Base-by-base conservation (phyloP, 208 protist species). In the Angomonas deanei region DNA sequence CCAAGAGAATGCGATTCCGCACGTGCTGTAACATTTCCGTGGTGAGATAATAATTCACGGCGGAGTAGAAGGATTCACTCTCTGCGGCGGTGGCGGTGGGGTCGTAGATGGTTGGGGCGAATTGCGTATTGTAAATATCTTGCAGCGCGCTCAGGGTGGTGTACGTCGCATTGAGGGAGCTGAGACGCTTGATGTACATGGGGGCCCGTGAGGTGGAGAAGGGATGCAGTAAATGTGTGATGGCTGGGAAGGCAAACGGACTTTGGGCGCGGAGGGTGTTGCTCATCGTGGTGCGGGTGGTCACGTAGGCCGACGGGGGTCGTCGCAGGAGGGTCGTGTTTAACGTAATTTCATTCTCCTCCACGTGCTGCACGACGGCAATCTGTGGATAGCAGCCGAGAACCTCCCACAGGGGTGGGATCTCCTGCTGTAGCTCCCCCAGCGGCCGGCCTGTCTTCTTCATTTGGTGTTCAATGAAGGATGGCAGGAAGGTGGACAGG, bases 41-140 rank as follows among this genome's bases (percentile, higher is more conserved):
- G 34, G 66, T 36, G 19, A 33, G 54, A 21, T 84, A 62, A 13
- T 76, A 11, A n/a, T 58, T 24, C 49, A 84, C 28, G 23, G 61
- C 70, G 46, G 48, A 21, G 55, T 68, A 56, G 64, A 76, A 86
- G 30, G 36, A 28, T 19, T 47, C 23, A 53, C 72, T 79, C 19
- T 53, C 46, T 27, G 62, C 53, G 2, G 82, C 77, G 30, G 68
- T 74, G 52, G 69, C 23, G 47, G 73, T 71, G 5, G 88, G 84
- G 60, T 92, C 70, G 63, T 87, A 85, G 31, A 94, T 54, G 31
- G 81, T 82, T 26, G 33, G 53, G 10, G 76, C 76, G 57, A 94
- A 87, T 17, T 48, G 59, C 23, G 81, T 88, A 15, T 63, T 47
- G 24, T 74, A 55, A 13, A 92, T 74, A 10, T 57, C 48, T 42